Evolutionary conservation across 805 yeast genomes (phyloP), one percentile per base, ranked within the genome.

Genomic region (Brettanomyces anomalus): DNA sequence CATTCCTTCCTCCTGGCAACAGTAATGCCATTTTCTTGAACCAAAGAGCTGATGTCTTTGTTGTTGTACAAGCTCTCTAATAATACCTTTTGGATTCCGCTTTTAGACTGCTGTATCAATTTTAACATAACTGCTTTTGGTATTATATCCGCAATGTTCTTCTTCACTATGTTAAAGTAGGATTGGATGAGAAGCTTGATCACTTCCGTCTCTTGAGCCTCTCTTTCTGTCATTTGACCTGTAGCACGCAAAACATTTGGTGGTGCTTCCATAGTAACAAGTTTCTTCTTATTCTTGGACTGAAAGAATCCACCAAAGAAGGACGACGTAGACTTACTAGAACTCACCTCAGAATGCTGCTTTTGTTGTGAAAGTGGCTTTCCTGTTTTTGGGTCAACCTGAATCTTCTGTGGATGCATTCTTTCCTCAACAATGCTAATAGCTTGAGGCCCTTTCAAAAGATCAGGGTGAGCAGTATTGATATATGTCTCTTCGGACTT

Each of bases 401-500:
- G 81, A 32, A 79, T 77, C 49, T 81, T 82, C 14, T 36, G 33
- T 18, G 86, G 85, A 54, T 79, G 93, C 64, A 87, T 67, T 61
- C 79, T 85, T 52, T 93, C 97, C 60, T 85, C 81, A 30, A 93
- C 96, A 62, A 87, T 80, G 4, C 85, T 79, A 93, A 90, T 83
- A 5, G 97, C 97, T 57, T 84, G 89, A 30, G 95, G 82, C 38
- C 98, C 98, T 61, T 85, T 89, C 54, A 93, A 73, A 57, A 93
- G 77, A 61, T 93, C 97, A 4, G 97, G 97, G 60, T 93, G 98
- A 2, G 96, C 97, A 4, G 98, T 93, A 65, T 93, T 93, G 53
- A 93, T 88, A 64, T 93, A 93, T 3, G 95, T 82, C 57, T 89
- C 90, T 65, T 93, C 98, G 46, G 95, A 71, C 46, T 65, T 69